phyloP scores from a whole-genome alignment of 495 filamentous ascomycete species.

The Penicillium dipodomyicola region DNA sequence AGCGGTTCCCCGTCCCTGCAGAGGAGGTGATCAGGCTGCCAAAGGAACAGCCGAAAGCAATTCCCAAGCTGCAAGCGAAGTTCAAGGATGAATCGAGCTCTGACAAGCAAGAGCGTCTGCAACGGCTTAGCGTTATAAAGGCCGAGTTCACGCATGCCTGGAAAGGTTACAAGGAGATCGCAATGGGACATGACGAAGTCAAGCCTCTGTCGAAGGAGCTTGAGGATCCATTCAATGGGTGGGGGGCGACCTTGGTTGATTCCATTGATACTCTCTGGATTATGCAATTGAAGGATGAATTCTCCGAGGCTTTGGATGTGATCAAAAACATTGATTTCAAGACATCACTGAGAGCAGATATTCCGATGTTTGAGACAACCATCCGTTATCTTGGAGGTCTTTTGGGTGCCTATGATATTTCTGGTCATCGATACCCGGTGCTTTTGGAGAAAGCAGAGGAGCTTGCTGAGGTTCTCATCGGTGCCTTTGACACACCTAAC shows the following conservation, averaged over 20 bases:
- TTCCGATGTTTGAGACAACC: constrained; percentile 82
- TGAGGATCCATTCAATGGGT: constrained; percentile 82
- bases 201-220: constrained; percentile 60
- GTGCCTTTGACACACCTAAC: constrained; percentile 94
- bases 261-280: constrained; percentile 95
- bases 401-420: constrained; percentile 78
- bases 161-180: constrained; percentile 68
- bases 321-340: constrained; percentile 89
- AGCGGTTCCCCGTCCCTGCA: constrained; percentile 70
- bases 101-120: constrained; percentile 59
- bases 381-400: constrained; percentile 86
- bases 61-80: constrained; percentile 73
- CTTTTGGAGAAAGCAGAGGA: constrained; percentile 86
- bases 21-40: constrained; percentile 74
- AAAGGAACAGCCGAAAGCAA: constrained; percentile 60
- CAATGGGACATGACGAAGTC: constrained; percentile 79
- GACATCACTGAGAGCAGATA: constrained; percentile 59
- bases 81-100: constrained; percentile 63
- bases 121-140: constrained; percentile 62
- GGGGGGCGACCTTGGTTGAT: constrained; percentile 94
- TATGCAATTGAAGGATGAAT: constrained; percentile 87
- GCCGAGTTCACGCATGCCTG: constrained; percentile 71
- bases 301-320: constrained; percentile 75
- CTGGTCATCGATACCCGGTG: constrained; percentile 61
- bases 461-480: constrained; percentile 84